phyloP scores from a whole-genome alignment of 306 rosid genomes.

The Hylodesmum podocarpum region DNA sequence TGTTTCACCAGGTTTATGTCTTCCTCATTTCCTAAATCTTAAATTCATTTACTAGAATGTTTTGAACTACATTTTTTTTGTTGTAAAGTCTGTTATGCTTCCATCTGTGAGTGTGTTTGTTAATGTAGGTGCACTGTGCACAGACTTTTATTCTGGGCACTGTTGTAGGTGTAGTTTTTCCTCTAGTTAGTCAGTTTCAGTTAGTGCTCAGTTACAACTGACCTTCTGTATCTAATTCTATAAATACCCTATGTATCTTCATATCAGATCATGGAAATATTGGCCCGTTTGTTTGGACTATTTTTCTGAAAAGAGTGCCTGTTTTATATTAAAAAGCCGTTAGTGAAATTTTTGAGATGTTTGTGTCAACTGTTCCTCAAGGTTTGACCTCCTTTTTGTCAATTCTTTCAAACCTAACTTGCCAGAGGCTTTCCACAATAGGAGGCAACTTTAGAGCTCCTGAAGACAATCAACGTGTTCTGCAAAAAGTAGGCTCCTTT shows the following conservation, averaged over 20 bases:
- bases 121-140: not conserved
- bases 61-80: not conserved
- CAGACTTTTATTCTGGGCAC: not conserved
- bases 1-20: constrained; percentile 91
- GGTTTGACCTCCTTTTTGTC: not conserved
- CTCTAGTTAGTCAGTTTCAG: not conserved
- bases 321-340: too few relatives aligned
- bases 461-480: not conserved
- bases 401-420: not conserved
- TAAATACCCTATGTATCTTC: not conserved
- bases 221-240: not conserved
- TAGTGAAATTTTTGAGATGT: too few relatives aligned
- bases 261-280: not conserved
- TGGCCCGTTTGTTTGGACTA: too few relatives aligned
- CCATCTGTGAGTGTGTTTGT: not conserved
- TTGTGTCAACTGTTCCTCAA: too few relatives aligned
- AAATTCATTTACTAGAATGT: constrained; percentile 10
- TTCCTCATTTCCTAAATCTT: constrained; percentile 16
- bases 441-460: not conserved
- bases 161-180: not conserved
- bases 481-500: not conserved
- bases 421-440: not conserved
- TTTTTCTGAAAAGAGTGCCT: too few relatives aligned
- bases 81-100: not conserved
- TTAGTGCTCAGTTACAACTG: not conserved